Evolutionary conservation across 768 basidiomycete species (phyloP), one percentile per base, ranked within the genome.

Genomic region (Tubosaeta brunneosetosa): DNA sequence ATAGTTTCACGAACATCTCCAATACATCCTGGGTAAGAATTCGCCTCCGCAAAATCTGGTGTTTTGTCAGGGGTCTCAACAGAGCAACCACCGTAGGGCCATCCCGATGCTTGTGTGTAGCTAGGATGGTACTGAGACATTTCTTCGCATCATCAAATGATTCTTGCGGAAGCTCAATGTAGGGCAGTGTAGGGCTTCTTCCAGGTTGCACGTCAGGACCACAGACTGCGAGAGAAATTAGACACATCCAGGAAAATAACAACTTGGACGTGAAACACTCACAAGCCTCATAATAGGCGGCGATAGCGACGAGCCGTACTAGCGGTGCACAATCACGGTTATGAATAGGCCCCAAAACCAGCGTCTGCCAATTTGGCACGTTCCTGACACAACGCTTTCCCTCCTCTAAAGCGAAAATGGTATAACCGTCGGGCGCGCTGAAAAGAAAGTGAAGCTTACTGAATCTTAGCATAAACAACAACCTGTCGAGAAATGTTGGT

Each of bases 241-340:
- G 4, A 14, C 29, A 29, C 6, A 29, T 4, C 10, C 12, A 2
- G 8, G 29, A 29, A 29, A 6, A 29, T 16, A 4, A 4, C 7
- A 8, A 13, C 6, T 8, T 2, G 17, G 29, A 12, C 12, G 14
- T 8, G 19, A 10, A 26, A 26, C 25, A 36, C 61, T 43, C 26
- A 63, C 61, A 51, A 33, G 53, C 49, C 31, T 62, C 61, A 6
- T 49, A 57, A 47, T 57, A 62, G 10, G 61, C 61, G 3, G 63
- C 55, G 29, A 62, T 57, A 14, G 55, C 46, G 27, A 63, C 55
- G 2, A 61, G 55, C 48, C 51, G 53, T 2, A 55, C 58, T 10
- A 62, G 51, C 13, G 52, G 41, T 5, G 54, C 44, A 26, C 52
- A 54, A 10, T 49, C 6, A 14, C 9, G 29, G 22, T 47, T 55